These are phyloP conservation scores for Cornus controversa DNA, from an alignment of 148 eudicot genomes.

Conservation along the genomic window DNA sequence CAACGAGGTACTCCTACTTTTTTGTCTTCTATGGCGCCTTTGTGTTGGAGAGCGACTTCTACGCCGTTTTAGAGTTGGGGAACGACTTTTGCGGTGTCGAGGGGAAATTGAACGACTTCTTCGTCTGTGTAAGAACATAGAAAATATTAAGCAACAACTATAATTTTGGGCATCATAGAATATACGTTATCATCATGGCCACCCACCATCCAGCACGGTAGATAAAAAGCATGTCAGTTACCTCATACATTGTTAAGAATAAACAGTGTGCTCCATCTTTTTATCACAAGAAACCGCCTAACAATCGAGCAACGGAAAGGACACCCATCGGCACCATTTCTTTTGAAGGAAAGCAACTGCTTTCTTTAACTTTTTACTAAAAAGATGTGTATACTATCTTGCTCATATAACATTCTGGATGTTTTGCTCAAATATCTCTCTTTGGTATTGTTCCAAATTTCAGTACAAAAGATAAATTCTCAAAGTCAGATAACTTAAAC, in stretches of 20 bases:
- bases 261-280: slow-evolving; percentile 77
- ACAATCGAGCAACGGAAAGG: slow-evolving; percentile 60
- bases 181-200: slow-evolving; percentile 14
- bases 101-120: slow-evolving; percentile 80
- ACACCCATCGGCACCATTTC: slow-evolving; percentile 73
- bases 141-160: slow-evolving; percentile 31
- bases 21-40: slow-evolving; percentile 53
- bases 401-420: slow-evolving; percentile 28
- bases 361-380: slow-evolving; percentile 28
- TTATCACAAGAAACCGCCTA: slow-evolving; percentile 73
- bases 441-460: slow-evolving; percentile 2
- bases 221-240: slow-evolving; percentile 57
- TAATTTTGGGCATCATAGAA: slow-evolving; percentile 8
- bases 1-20: slow-evolving; percentile 52
- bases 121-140: slow-evolving; percentile 55
- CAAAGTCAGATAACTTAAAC: slow-evolving; percentile 1
- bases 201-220: slow-evolving; percentile 35
- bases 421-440: slow-evolving; percentile 13
- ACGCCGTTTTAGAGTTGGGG: slow-evolving; percentile 69
- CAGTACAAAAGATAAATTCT: slow-evolving; percentile 10
- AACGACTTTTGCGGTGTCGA: slow-evolving; percentile 57
- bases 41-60: slow-evolving; percentile 69
- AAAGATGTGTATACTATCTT: slow-evolving; percentile 22
- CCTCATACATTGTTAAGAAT: slow-evolving; percentile 75
- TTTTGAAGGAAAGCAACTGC: slow-evolving; percentile 57